Evolutionary conservation across 371 early-diverging fungal genomes (phyloP).

Genomic region (Amoeboaphelidium protococcarum): DNA sequence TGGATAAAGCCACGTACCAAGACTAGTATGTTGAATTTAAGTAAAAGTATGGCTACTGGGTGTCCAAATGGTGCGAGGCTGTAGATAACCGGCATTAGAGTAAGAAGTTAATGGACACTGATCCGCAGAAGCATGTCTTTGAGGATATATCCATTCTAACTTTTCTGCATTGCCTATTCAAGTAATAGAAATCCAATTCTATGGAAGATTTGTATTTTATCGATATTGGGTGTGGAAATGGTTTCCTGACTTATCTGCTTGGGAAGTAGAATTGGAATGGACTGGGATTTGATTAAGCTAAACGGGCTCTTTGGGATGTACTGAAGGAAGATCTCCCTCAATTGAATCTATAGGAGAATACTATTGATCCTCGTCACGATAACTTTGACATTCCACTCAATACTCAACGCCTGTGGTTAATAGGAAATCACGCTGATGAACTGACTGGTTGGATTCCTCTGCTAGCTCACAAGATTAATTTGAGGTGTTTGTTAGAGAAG

Average conservation of each 20-base stretch:
- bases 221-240: conserved; percentile 84
- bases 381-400: conserved; percentile 5
- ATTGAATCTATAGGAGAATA: neutral
- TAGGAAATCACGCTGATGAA: conserved; percentile 78
- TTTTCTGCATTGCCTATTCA: conserved; percentile 47
- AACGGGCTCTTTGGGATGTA: conserved; percentile 44
- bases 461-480: conserved; percentile 2
- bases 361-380: neutral
- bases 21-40: conserved; percentile 31
- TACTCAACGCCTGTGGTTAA: conserved; percentile 35
- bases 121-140: conserved; percentile 51
- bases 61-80: conserved; percentile 1
- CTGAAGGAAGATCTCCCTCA: conserved; percentile 2
- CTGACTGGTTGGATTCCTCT: conserved; percentile 43
- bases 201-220: conserved; percentile 22
- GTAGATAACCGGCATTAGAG: neutral
- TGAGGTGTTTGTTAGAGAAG: neutral
- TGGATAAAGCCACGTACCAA: conserved; percentile 32
- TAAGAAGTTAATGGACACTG: conserved; percentile 49
- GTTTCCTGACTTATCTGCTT: conserved; percentile 45
- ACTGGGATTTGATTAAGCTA: conserved; percentile 45
- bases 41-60: conserved; percentile 28
- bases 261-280: conserved; percentile 47
- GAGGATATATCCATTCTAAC: conserved; percentile 64
- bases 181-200: conserved; percentile 11